A percentile compares a stretch with the other conserved stretches of the same genome.
Evolutionary conservation across 2,329 filamentous ascomycete genomes (phyloP).

Genomic region (Knufia petricola): DNA sequence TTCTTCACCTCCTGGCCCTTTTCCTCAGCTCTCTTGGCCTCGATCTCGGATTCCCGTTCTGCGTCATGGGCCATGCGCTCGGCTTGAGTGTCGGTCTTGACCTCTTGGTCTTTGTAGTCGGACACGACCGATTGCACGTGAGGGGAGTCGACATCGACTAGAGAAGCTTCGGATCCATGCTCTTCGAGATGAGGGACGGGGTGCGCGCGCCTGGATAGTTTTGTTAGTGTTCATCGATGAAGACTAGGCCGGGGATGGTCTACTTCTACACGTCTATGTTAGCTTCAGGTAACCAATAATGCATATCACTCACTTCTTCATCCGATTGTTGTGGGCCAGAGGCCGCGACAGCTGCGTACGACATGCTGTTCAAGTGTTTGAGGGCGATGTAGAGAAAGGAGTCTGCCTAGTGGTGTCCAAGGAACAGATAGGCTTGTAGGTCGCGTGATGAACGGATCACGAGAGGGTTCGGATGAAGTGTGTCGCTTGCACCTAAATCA

Average conservation of each 20-base stretch:
- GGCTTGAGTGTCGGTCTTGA: conserved; percentile 39
- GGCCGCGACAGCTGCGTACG: conserved; percentile 40
- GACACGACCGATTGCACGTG: conserved; percentile 36
- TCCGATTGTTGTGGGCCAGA: conserved; percentile 38
- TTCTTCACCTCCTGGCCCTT: conserved; percentile 19
- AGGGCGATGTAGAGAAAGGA: neutral
- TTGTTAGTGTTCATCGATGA: neutral
- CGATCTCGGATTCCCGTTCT: conserved; percentile 23
- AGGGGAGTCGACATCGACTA: conserved; percentile 40
- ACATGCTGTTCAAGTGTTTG: conserved; percentile 29
- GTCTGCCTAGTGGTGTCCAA: neutral
- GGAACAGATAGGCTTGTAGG: neutral
- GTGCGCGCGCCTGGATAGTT: conserved; percentile 32
- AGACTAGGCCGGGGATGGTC: neutral
- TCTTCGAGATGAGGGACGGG: conserved; percentile 31
- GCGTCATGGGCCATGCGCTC: conserved; percentile 36
- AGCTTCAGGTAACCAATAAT: too few relatives aligned
- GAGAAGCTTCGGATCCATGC: conserved; percentile 31
- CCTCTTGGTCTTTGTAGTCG: conserved; percentile 32
- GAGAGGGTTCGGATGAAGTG: too few relatives aligned
- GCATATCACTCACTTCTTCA: conserved; percentile 40
- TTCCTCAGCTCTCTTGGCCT: conserved; percentile 22
- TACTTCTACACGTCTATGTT: too few relatives aligned
- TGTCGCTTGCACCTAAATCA: too few relatives aligned
- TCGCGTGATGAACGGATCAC: neutral